Conservation (phyloP, 148 eudicot species). For the Silene latifolia region DNA sequence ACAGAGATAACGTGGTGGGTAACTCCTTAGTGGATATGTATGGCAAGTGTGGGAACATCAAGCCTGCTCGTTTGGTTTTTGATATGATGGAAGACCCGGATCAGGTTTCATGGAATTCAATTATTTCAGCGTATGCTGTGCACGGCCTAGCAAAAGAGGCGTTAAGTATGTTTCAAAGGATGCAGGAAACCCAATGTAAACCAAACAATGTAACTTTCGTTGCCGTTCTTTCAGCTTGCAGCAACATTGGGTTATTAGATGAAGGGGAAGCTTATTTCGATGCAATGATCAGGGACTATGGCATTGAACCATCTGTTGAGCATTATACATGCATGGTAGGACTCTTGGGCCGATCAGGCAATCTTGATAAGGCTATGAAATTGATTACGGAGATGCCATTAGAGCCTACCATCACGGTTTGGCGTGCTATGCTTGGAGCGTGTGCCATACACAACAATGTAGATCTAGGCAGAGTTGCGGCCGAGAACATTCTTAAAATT, state of each 20-base stretch:
- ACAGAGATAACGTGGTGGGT: conserved; percentile 50
- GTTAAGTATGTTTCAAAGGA: conserved; percentile 45
- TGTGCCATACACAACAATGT: conserved; percentile 66
- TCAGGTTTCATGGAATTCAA: conserved; percentile 78
- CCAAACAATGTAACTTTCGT: conserved; percentile 71
- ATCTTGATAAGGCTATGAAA: conserved; percentile 67
- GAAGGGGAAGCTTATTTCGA: conserved; percentile 57
- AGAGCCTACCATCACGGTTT: conserved; percentile 77
- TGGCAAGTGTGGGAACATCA: conserved; percentile 82
- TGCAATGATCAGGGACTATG: conserved; percentile 51
- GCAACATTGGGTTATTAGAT: conserved; percentile 68
- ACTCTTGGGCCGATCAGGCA: conserved; percentile 69
- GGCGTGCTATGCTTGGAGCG: conserved; percentile 91
- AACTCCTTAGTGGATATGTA: conserved; percentile 85
- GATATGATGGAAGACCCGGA: conserved; percentile 55
- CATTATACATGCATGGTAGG: conserved; percentile 93
- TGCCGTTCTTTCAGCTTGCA: conserved; percentile 82
- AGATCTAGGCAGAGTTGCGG: conserved; percentile 64
- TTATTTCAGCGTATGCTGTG: conserved; percentile 75
- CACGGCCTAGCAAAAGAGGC: conserved; percentile 84
- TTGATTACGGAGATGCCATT: conserved; percentile 65
- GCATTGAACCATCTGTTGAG: conserved; percentile 75
- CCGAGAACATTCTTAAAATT: conserved; percentile 61
- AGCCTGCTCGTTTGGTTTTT: conserved; percentile 65
- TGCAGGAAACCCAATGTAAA: conserved; percentile 42